Evolutionary conservation across 129 eudicot genomes (phyloP).

Genomic region (Dittrichia graveolens): DNA sequence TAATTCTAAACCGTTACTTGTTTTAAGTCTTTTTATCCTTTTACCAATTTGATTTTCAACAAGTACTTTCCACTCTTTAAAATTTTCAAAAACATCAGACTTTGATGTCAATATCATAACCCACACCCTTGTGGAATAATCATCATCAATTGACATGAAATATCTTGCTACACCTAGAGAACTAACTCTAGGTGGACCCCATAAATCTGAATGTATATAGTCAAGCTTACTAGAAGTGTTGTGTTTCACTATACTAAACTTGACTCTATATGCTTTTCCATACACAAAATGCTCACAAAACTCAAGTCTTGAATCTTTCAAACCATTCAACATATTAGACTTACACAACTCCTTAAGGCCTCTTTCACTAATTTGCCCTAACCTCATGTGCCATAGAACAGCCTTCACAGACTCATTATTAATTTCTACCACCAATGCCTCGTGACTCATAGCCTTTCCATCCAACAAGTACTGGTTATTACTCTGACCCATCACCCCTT

Average conservation of each 20-base stretch:
- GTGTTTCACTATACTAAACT: background rate
- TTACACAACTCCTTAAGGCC: background rate
- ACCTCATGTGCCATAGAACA: background rate
- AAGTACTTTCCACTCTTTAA: background rate
- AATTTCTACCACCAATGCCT: background rate
- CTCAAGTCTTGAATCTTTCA: background rate
- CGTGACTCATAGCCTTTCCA: background rate
- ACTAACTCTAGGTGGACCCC: background rate
- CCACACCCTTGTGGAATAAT: background rate
- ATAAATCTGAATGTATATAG: background rate
- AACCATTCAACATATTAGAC: background rate
- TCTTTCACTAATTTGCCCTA: background rate
- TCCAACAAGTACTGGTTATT: too few species aligned
- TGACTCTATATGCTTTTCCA: background rate
- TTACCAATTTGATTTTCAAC: background rate
- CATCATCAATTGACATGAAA: background rate
- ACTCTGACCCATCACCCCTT: too few species aligned
- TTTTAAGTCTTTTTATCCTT: background rate
- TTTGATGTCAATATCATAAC: background rate
- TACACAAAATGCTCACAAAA: background rate
- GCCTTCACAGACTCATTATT: background rate
- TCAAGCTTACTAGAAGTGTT: background rate
- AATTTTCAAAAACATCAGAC: background rate
- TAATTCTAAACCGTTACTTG: background rate
- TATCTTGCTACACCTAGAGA: background rate